Conservation (phyloP, 768 basidiomycete genomes). For the Mycena olivaceomarginata region DNA sequence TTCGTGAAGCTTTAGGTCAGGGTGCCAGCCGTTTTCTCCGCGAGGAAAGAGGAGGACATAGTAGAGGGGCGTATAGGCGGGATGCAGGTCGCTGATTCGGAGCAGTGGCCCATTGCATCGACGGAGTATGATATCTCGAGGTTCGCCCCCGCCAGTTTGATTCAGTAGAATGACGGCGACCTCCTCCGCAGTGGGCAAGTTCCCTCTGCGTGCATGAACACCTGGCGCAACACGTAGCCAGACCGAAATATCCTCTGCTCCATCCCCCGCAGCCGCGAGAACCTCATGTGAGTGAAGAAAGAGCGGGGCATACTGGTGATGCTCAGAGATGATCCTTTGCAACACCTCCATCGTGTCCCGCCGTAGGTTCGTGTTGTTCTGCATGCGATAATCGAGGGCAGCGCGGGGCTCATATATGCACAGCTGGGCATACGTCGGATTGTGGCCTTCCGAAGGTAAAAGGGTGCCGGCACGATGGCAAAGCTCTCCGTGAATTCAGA, state of each 20-base stretch:
- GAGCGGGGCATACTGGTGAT: background rate
- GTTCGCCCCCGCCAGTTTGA: background rate
- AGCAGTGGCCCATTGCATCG: background rate
- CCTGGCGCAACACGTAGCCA: slow-evolving; percentile 5
- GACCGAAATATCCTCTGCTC: background rate
- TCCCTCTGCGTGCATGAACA: background rate
- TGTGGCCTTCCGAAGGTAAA: slow-evolving; percentile 42
- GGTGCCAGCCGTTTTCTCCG: no score
- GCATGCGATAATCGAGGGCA: slow-evolving; percentile 16
- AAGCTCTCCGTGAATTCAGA: slow-evolving; percentile 53
- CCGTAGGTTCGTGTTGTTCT: slow-evolving; percentile 42
- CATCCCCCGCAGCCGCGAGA: background rate
- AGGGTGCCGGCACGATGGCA: slow-evolving; percentile 55
- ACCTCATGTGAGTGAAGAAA: slow-evolving; percentile 2
- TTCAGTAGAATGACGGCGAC: slow-evolving; percentile 9
- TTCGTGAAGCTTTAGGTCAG: no score
- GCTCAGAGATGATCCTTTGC: background rate
- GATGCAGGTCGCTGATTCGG: slow-evolving; percentile 1
- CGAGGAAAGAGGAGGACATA: no score
- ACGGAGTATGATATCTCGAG: slow-evolving; percentile 4
- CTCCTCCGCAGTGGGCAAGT: background rate
- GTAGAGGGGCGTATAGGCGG: background rate
- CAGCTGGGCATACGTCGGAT: slow-evolving; percentile 54
- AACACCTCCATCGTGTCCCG: background rate
- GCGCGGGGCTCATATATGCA: slow-evolving; percentile 21